phyloP scores from a whole-genome alignment of 331 rosid genomes.

The Pyracantha coccinea region DNA sequence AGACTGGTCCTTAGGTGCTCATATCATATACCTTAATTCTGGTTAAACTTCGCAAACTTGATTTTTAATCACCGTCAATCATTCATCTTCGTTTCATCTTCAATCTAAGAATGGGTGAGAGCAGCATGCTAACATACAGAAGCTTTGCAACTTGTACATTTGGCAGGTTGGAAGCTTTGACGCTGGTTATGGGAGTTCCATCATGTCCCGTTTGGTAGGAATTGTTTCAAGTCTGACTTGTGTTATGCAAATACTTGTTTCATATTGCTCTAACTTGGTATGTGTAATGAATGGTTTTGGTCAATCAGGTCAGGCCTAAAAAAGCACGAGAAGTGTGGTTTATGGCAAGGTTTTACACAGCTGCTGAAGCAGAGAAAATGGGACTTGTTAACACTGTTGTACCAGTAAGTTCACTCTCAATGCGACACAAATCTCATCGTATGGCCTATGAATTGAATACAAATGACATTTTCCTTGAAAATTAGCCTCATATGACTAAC shows the following conservation, averaged over 20 bases:
- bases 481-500: not conserved
- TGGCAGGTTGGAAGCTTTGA: constrained; percentile 94
- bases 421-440: not conserved
- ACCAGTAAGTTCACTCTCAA: constrained; percentile 40
- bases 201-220: constrained; percentile 87
- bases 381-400: constrained; percentile 87
- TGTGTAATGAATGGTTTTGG: not conserved
- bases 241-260: not conserved
- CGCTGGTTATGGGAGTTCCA: constrained; percentile 97
- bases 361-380: constrained; percentile 85
- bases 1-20: constrained; percentile 92
- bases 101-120: not conserved
- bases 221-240: constrained; percentile 6
- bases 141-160: not conserved
- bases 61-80: not conserved
- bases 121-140: not conserved
- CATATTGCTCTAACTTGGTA: not conserved
- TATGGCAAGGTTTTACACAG: constrained; percentile 71
- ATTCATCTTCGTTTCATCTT: not conserved
- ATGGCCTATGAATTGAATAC: not conserved
- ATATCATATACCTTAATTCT: not conserved
- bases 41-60: not conserved
- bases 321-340: constrained; percentile 93
- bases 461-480: not conserved
- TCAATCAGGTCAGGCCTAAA: constrained; percentile 66